Evolutionary conservation across 2,329 filamentous ascomycete genomes (phyloP).

Genomic region (Huntiella abstrusa): DNA sequence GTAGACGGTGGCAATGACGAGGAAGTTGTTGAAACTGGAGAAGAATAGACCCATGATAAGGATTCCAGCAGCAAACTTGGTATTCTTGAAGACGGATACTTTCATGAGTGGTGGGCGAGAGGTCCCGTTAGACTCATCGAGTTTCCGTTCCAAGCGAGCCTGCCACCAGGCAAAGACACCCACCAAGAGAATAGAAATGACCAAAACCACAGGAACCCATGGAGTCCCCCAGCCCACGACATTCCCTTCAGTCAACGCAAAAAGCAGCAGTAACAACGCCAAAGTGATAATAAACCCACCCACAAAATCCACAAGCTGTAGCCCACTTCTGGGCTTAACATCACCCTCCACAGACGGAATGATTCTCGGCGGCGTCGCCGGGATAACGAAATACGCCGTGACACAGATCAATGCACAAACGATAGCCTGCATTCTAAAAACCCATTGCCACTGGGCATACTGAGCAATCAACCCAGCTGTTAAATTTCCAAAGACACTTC

Average conservation of each 20-base stretch:
- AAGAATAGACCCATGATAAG: slow-evolving; percentile 49
- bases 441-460: slow-evolving; percentile 46
- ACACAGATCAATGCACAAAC: slow-evolving; percentile 37
- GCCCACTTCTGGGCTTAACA: neutral
- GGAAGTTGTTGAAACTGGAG: slow-evolving; percentile 46
- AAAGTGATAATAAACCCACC: slow-evolving; percentile 44
- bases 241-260: slow-evolving; percentile 50
- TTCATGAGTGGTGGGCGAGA: slow-evolving; percentile 27
- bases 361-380: slow-evolving; percentile 23
- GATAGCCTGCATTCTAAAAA: slow-evolving; percentile 46
- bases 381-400: slow-evolving; percentile 41
- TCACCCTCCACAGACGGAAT: neutral
- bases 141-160: slow-evolving; percentile 33
- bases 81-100: slow-evolving; percentile 41
- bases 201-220: slow-evolving; percentile 42
- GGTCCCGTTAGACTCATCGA: slow-evolving; percentile 13
- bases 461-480: slow-evolving; percentile 43
- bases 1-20: slow-evolving; percentile 50
- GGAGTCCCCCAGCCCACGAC: slow-evolving; percentile 47
- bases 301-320: slow-evolving; percentile 34
- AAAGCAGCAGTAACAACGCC: slow-evolving; percentile 42
- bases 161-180: slow-evolving; percentile 42
- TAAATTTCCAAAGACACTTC: slow-evolving; percentile 45
- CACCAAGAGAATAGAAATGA: slow-evolving; percentile 37
- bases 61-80: slow-evolving; percentile 43